Evolutionary conservation across 2,329 filamentous ascomycete species (phyloP), one percentile per base, ranked within the genome.

Genomic region (Fusarium praegraminearum): DNA sequence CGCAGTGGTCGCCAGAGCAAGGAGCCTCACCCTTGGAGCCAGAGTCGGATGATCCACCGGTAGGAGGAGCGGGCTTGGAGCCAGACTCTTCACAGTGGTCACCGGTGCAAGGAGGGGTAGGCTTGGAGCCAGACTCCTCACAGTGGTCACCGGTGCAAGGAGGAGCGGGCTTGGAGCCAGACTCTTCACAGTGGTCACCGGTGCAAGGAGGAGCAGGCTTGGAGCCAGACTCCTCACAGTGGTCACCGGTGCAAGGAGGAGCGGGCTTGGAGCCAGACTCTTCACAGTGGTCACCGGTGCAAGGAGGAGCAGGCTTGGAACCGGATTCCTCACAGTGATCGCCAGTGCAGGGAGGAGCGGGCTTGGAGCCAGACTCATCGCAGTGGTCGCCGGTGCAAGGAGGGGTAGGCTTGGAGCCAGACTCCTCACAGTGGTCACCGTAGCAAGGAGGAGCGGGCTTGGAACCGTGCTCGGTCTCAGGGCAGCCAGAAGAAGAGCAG

Each of bases 401-500:
- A 30, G 45, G 24, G 11, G n/a, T 6, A 3, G 22, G 54, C 57
- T 43, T 58, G 13, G 33, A 38, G 0, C 49, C 33, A 4, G 32
- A 36, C 2, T 16, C 15, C 5, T 35, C 30, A 6, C 46, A 50
- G 32, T 36, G 1, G 2, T 35, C 20, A 15, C 46, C 46, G 3
- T 15, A 4, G 46, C 46, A 50, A 8, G 22, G 18, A 38, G 47
- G 32, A 28, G 18, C 9, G 7, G 47, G 47, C 47, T 55, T 55
- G n/a, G 33, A 36, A 11, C 33, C 57, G 15, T 40, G n/a, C n/a
- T 40, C 24, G 9, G 24, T 32, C 11, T 43, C 20, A 20, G 66
- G 66, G 66, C 63, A 67, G 13, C 18, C 26, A 7, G 60, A 20
- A 15, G 44, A 45, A 26, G 55, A 46, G 49, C 64, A 58, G 33